Evolutionary conservation across 2,329 filamentous ascomycete genomes (phyloP), one percentile per base, ranked within the genome.

Genomic region (Venturia oleaginea): DNA sequence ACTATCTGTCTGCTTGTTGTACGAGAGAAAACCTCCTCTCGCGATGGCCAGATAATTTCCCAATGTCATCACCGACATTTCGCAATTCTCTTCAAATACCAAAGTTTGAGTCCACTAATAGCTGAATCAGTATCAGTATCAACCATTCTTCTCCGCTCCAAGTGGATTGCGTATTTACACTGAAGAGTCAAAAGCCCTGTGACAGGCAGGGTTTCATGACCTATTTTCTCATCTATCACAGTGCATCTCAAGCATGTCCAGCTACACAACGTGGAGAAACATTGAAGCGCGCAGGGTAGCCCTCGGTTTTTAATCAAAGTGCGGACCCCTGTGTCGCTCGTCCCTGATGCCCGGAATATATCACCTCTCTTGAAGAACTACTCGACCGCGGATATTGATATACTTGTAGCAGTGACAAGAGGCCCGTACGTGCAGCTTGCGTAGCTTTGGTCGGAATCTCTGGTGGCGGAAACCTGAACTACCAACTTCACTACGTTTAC

Each of bases 231-330:
- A 57, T 34, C 51, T 34, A 34, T 57, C 51, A 19, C 27, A 57
- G 51, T 57, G 30, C 48, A 30, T 32, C 17, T 5, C 48, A 32
- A 30, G 48, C 27, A 17, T 30, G 5, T 57, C 30, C 51, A 57
- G 51, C 15, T 34, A n/a, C 30, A 57, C 51, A n/a, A 34, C 30
- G 17, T 57, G 2, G 6, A 34, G 51, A 32, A 32, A 3, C n/a
- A 57, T 57, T 10, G 51, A n/a, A 57, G 27, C 10, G 27, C 37
- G 34, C 59, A 24, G 42, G 59, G 24, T 27, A 42, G 17, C 43
- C 59, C 59, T 40, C 32, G 57, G 32, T 43, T 60, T 19, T 30
- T n/a, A 60, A 37, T n/a, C 34, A 60, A 42, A 60, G 27, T 24
- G 59, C 4, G 17, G 34, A 42, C 40, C 57, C 34, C 15, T 60